A percentile compares a stretch with the other conserved stretches of the same genome.
These are phyloP conservation scores for Auriscalpium microsporum DNA, from an alignment of 768 basidiomycete genomes.

Conservation along the genomic window DNA sequence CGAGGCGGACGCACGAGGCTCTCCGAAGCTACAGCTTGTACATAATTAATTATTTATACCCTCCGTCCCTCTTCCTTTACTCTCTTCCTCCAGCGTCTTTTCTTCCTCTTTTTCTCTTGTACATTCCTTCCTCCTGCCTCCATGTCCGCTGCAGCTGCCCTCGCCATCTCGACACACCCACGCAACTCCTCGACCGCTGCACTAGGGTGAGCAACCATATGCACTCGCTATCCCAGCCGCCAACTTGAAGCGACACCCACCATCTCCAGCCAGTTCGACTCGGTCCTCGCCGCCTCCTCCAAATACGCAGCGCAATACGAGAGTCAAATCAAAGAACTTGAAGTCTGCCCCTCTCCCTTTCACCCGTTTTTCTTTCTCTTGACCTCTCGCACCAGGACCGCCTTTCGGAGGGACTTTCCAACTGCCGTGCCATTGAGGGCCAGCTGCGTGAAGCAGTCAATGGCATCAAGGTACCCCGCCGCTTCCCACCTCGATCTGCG, in stretches of 20 bases:
- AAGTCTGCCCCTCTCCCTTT: conserved; percentile 7
- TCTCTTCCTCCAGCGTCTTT: not conserved
- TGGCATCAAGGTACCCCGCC: conserved; percentile 46
- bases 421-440: conserved; percentile 66
- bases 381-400: conserved; percentile 35
- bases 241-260: not conserved
- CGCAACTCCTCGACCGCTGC: not conserved
- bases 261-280: not conserved
- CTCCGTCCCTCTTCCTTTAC: too few species aligned
- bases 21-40: not conserved
- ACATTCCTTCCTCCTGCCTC: not conserved
- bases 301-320: conserved; percentile 1
- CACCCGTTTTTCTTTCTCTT: too few species aligned
- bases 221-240: not conserved
- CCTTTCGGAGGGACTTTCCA: conserved; percentile 62
- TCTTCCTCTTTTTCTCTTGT: not conserved
- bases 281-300: not conserved
- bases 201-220: not conserved
- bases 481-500: not conserved
- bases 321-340: conserved; percentile 15
- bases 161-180: not conserved
- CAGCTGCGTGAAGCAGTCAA: conserved; percentile 56
- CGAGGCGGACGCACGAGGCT: not conserved
- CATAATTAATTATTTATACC: not conserved
- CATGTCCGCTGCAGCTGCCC: not conserved